Percentiles rank a stretch among this genome's conserved stretches.
These are phyloP conservation scores for Neolentinus lepideus DNA, from an alignment of 1,284 basidiomycete species.

Conservation along the genomic window DNA sequence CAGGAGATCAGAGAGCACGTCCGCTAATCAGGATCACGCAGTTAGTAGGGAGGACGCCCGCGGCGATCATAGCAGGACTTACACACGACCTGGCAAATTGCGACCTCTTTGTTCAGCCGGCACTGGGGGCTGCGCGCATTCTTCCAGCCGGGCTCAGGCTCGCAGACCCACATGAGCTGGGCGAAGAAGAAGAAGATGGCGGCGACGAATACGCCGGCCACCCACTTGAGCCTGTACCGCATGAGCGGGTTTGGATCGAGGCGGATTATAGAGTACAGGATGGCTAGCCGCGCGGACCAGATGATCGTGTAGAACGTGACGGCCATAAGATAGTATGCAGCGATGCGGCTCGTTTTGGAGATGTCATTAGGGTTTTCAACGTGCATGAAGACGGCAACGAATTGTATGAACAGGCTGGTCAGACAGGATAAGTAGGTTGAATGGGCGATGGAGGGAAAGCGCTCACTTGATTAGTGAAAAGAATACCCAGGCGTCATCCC, in stretches of 20 bases:
- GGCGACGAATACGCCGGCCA: constrained; percentile 24
- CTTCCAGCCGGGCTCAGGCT: constrained; percentile 27
- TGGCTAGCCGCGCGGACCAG: constrained; percentile 39
- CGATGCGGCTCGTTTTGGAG: constrained; percentile 20
- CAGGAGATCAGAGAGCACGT: constrained; percentile 28
- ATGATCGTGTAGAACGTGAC: constrained; percentile 33
- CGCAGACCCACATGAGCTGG: constrained; percentile 34
- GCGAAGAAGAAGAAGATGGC: constrained; percentile 24
- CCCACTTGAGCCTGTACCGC: constrained; percentile 17
- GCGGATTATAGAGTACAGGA: constrained; percentile 40
- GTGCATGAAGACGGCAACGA: constrained; percentile 25
- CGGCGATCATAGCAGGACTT: constrained; percentile 8
- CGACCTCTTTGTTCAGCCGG: constrained; percentile 26
- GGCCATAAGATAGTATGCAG: constrained; percentile 38
- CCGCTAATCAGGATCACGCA: constrained; percentile 23
- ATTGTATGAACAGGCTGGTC: constrained; percentile 19
- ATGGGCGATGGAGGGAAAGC: constrained; percentile 5
- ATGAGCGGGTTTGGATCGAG: constrained; percentile 26
- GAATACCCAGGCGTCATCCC: constrained; percentile 27
- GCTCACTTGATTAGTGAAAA: constrained; percentile 16
- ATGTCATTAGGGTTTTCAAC: constrained; percentile 18
- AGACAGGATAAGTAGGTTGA: constrained; percentile 1
- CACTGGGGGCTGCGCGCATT: constrained; percentile 27
- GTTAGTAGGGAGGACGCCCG: neutral
- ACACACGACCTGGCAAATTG: constrained; percentile 32